phyloP scores from a whole-genome alignment of 2,329 filamentous ascomycete genomes.

The Didymellaceae sp. region DNA sequence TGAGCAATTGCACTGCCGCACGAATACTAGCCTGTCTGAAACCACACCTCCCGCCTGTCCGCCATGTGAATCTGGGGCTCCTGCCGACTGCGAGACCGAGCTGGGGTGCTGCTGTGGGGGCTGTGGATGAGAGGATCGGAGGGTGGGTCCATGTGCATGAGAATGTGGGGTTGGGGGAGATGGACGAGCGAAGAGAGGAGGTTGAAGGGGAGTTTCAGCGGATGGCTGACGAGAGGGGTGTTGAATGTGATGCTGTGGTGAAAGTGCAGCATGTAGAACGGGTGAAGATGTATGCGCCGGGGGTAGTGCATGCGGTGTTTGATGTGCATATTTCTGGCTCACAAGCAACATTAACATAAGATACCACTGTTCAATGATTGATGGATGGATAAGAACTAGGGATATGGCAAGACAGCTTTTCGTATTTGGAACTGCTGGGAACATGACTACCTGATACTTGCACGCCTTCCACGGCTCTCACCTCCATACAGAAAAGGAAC shows the following conservation, averaged over 20 bases:
- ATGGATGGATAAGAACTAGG: too few relatives aligned
- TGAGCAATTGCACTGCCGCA: constrained; percentile 48
- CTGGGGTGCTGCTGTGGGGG: constrained; percentile 58
- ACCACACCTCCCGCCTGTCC: constrained; percentile 46
- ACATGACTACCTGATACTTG: background rate
- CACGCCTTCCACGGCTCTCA: too few relatives aligned
- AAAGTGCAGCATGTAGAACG: constrained; percentile 57
- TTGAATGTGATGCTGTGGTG: constrained; percentile 8
- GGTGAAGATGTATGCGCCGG: constrained; percentile 68
- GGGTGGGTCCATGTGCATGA: constrained; percentile 69
- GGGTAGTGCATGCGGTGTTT: constrained; percentile 67
- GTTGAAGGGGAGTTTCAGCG: constrained; percentile 51
- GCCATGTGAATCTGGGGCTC: constrained; percentile 66
- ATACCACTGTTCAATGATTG: background rate
- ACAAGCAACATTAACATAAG: background rate
- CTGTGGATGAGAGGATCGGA: constrained; percentile 54
- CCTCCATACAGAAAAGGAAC: background rate
- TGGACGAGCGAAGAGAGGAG: constrained; percentile 34
- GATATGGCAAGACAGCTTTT: too few relatives aligned
- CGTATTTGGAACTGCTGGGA: too few relatives aligned
- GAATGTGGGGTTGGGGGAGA: constrained; percentile 56
- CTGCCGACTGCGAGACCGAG: constrained; percentile 59
- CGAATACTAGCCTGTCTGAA: background rate
- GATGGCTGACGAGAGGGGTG: constrained; percentile 41
- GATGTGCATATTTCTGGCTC: constrained; percentile 52